These are phyloP conservation scores for Cetradonia linearis DNA, from an alignment of 495 filamentous ascomycete genomes.

Conservation along the genomic window DNA sequence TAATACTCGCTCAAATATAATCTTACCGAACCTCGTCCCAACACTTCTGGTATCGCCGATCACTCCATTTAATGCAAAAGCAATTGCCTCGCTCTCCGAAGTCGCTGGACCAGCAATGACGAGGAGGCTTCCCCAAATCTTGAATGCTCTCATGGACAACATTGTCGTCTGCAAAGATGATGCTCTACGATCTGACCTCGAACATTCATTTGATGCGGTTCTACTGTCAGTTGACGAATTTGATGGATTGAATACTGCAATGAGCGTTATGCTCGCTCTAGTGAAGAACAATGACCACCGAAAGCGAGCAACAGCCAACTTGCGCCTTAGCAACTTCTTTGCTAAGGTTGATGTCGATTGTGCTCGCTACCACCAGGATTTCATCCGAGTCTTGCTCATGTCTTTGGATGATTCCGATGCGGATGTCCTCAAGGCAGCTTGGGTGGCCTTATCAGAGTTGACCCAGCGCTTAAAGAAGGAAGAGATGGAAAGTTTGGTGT, in stretches of 20 bases:
- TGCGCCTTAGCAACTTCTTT: constrained; percentile 85
- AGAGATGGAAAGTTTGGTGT: constrained; percentile 92
- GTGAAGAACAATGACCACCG: constrained; percentile 88
- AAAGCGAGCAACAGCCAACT: constrained; percentile 64
- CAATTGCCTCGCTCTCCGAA: constrained; percentile 81
- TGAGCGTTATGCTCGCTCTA: constrained; percentile 80
- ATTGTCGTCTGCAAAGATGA: constrained; percentile 71
- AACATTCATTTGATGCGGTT: constrained; percentile 72
- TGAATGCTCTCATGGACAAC: constrained; percentile 88
- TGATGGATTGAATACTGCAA: constrained; percentile 86
- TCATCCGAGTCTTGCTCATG: constrained; percentile 78
- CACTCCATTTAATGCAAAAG: constrained; percentile 84
- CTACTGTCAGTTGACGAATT: constrained; percentile 89
- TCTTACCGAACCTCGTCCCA: constrained; percentile 89
- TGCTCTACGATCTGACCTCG: constrained; percentile 61
- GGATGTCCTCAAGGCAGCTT: constrained; percentile 83
- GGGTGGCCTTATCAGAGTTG: constrained; percentile 78
- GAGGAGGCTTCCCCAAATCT: constrained; percentile 72
- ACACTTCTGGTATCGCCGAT: constrained; percentile 86
- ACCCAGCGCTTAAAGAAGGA: constrained; percentile 88
- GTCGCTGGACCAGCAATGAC: constrained; percentile 86
- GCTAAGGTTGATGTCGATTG: constrained; percentile 70
- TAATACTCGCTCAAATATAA: constrained; percentile 86
- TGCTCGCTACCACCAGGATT: constrained; percentile 87
- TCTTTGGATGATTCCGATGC: constrained; percentile 81